Conservation (phyloP, 208 protist genomes). For the Wallacemonas sp. region DNA sequence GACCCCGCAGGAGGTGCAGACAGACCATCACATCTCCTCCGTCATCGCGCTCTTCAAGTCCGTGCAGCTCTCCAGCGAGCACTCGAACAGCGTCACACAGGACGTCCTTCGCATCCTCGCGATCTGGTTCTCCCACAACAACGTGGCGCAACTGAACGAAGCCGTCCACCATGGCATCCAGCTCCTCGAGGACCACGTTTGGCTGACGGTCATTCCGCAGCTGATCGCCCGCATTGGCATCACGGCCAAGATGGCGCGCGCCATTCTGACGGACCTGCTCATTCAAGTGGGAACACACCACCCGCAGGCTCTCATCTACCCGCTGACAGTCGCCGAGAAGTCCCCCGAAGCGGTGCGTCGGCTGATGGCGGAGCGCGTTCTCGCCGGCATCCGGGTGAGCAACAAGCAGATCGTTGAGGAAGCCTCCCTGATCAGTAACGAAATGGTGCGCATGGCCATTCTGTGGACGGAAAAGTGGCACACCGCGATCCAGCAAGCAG, state of each 20-base stretch:
- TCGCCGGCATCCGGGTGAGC: slow-evolving; percentile 74
- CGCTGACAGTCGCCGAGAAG: slow-evolving; percentile 97
- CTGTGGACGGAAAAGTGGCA: slow-evolving; percentile 96
- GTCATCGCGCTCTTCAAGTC: slow-evolving; percentile 83
- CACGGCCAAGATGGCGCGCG: slow-evolving; percentile 76
- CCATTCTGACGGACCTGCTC: slow-evolving; percentile 95
- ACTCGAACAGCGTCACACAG: slow-evolving; percentile 89
- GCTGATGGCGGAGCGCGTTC: slow-evolving; percentile 79
- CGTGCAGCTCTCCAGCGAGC: slow-evolving; percentile 70
- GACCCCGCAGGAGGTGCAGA: slow-evolving; percentile 56
- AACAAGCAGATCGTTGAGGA: slow-evolving; percentile 91
- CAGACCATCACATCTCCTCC: slow-evolving; percentile 63
- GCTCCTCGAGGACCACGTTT: slow-evolving; percentile 95
- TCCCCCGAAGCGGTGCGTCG: slow-evolving; percentile 74
- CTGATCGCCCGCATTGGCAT: slow-evolving; percentile 98
- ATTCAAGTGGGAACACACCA: slow-evolving; percentile 95
- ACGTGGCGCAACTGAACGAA: slow-evolving; percentile 67
- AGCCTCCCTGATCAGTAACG: slow-evolving; percentile 96
- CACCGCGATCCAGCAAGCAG: slow-evolving; percentile 95
- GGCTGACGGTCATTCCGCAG: slow-evolving; percentile 99
- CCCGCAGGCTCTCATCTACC: slow-evolving; percentile 99
- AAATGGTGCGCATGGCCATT: slow-evolving; percentile 99
- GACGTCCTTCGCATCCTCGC: slow-evolving; percentile 98
- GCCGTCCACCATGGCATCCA: slow-evolving; percentile 92
- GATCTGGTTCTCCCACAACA: slow-evolving; percentile 97